Evolutionary conservation across 371 early-diverging fungal genomes (phyloP), one percentile per base, ranked within the genome.

Genomic region (Fennellomyces sp.): DNA sequence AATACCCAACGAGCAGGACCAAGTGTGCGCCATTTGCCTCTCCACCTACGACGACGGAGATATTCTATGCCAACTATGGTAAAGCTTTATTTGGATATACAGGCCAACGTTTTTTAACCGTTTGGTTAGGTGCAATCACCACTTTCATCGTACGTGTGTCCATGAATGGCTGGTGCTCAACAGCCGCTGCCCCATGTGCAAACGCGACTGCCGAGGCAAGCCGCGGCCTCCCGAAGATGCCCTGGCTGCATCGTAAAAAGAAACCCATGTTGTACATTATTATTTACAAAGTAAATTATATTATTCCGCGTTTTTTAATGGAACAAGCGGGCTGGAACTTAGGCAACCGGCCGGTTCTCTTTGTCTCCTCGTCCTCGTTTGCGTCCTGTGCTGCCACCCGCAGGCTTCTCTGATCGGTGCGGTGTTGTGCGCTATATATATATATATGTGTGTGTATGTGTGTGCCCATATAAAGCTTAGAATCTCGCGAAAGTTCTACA

Each of bases 41-140:
- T 79, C 83, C 39, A 79, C 80, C 1, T 89, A 87, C 57, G 89
- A 87, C 56, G 84, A 85, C 56, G 75, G 79, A 29, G 89, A 87
- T 48, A 72, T 80, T 26, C 65, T 89, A 6, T 80, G 88, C 53
- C 73, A 75, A 39, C 55, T 87, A 58, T 81, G 82, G 68, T 87
- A 74, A 63, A 11, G 28, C 27, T 36, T 56, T 42, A 7, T 38
- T 28, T 21, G 13, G 65, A 15, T 42, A n/a, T n/a, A 17, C 39
- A 39, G 5, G 15, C 17, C 39, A 39, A 4, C 15, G 10, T 39
- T n/a, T 39, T 39, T 33, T 13, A 33, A 8, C 13, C 13, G 35
- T 33, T 33, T 33, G 13, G 6, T 33, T 47, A 73, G 75, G 55
- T 85, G 75, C 31, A 50, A 60, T 17, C 75, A 75, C 56, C 75